Conservation (phyloP, 768 basidiomycete genomes). For the Russula griseocarnosa region DNA sequence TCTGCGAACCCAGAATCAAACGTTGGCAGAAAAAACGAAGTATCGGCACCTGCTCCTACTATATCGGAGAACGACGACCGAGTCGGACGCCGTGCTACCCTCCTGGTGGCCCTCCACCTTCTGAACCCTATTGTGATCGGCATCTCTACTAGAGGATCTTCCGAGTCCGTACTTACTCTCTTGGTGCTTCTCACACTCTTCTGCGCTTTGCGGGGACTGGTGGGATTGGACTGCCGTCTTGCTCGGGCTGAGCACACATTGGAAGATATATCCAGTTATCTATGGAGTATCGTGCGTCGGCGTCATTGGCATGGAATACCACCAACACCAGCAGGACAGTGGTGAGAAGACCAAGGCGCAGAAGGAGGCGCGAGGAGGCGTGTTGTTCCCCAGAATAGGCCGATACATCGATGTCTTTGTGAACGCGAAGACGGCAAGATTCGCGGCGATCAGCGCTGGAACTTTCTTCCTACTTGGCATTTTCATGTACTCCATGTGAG, state of each 20-base stretch:
- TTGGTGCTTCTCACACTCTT: conserved; percentile 71
- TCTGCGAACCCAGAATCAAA: conserved; percentile 6
- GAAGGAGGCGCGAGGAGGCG: not conserved
- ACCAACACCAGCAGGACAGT: not conserved
- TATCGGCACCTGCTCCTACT: not conserved
- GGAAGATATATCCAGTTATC: conserved; percentile 96
- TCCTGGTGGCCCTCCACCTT: conserved; percentile 71
- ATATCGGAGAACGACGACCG: conserved; percentile 10
- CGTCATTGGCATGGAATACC: conserved; percentile 38
- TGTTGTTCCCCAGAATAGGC: not conserved
- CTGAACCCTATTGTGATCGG: conserved; percentile 93
- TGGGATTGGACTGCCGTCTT: conserved; percentile 67
- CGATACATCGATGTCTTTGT: conserved; percentile 38
- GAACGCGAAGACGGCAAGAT: conserved; percentile 54
- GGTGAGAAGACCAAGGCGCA: not conserved
- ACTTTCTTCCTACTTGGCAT: conserved; percentile 62
- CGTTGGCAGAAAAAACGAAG: not conserved
- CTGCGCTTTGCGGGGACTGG: conserved; percentile 49
- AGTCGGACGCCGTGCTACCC: conserved; percentile 38
- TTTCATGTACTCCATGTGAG: conserved; percentile 73
- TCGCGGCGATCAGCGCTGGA: conserved; percentile 61
- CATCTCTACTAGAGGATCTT: conserved; percentile 95
- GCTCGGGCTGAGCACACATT: conserved; percentile 82
- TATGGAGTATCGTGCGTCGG: conserved; percentile 79
- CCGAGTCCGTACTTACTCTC: conserved; percentile 80